phyloP scores from a whole-genome alignment of 2,329 filamentous ascomycete species.

The Fusarium sp. region DNA sequence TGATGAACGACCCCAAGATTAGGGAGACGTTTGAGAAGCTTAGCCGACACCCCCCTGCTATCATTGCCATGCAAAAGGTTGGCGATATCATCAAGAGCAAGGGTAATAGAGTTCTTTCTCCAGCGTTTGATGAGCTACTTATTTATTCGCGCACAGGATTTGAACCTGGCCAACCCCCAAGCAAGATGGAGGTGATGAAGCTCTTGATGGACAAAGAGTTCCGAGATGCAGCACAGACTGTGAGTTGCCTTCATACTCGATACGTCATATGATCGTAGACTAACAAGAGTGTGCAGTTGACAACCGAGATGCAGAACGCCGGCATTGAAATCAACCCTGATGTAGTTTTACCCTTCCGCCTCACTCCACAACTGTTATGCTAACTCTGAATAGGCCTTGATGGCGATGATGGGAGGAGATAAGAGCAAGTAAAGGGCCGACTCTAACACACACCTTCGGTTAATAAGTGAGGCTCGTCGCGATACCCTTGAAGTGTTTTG shows the following conservation, averaged over 20 bases:
- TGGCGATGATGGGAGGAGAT: slow-evolving; percentile 28
- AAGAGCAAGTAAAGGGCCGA: background rate
- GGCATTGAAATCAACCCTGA: slow-evolving; percentile 36
- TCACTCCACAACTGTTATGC: background rate
- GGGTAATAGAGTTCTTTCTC: background rate
- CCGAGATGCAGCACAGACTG: slow-evolving; percentile 33
- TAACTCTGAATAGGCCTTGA: slow-evolving; percentile 23
- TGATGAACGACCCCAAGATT: slow-evolving; percentile 38
- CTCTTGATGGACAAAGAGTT: slow-evolving; percentile 42
- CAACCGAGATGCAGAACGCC: slow-evolving; percentile 36
- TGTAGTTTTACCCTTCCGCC: background rate
- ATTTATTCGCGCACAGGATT: slow-evolving; percentile 19
- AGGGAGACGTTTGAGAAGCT: slow-evolving; percentile 37
- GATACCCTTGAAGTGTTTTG: background rate
- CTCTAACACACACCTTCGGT: background rate
- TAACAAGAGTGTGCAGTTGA: slow-evolving; percentile 23
- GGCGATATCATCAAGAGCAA: slow-evolving; percentile 33
- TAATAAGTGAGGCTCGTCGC: background rate
- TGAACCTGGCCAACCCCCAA: slow-evolving; percentile 30
- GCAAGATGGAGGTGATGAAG: slow-evolving; percentile 40
- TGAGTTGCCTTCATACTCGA: rapidly evolving
- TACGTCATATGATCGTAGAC: background rate
- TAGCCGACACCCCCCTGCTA: slow-evolving; percentile 35
- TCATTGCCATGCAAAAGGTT: slow-evolving; percentile 33
- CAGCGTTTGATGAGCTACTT: background rate